phyloP scores from a whole-genome alignment of 495 filamentous ascomycete species.

The Podospora pseudopauciseta region DNA sequence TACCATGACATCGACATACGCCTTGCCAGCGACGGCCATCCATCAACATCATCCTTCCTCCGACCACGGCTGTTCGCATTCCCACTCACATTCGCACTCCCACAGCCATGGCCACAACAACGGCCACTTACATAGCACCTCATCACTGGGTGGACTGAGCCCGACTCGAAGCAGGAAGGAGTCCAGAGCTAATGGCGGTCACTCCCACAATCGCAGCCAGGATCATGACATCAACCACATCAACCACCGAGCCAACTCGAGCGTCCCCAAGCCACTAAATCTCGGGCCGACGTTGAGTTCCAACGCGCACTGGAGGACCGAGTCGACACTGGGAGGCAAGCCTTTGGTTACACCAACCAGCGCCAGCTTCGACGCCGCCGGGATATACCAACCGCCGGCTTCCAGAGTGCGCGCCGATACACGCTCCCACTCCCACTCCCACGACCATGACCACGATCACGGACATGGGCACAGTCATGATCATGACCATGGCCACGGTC shows the following conservation, averaged over 20 bases:
- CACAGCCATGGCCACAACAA: constrained; percentile 42
- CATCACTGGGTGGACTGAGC: constrained; percentile 24
- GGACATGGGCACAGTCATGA: constrained; percentile 28
- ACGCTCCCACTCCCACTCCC: constrained; percentile 27
- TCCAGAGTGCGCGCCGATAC: constrained; percentile 17
- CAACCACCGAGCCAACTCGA: constrained; percentile 34
- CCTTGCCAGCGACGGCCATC: constrained; percentile 47
- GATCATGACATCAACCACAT: constrained; percentile 27
- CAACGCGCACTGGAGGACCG: constrained; percentile 29
- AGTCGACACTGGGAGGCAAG: constrained; percentile 33
- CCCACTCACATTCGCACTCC: constrained; percentile 38
- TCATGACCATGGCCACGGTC: constrained; percentile 24
- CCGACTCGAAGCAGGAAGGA: constrained; percentile 25
- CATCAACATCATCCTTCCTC: constrained; percentile 32
- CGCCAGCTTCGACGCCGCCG: constrained; percentile 25
- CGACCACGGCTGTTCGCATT: constrained; percentile 26
- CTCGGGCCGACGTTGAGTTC: constrained; percentile 31
- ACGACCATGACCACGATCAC: constrained; percentile 26
- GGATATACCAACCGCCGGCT: constrained; percentile 29
- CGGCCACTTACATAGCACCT: constrained; percentile 34
- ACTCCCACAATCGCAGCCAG: constrained; percentile 29
- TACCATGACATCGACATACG: constrained; percentile 50
- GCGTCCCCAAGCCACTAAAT: constrained; percentile 32
- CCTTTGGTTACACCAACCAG: constrained; percentile 29
- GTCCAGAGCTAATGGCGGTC: constrained; percentile 22